Base-by-base conservation (phyloP, 2,329 filamentous ascomycete genomes). In the Hypomyces perniciosus region DNA sequence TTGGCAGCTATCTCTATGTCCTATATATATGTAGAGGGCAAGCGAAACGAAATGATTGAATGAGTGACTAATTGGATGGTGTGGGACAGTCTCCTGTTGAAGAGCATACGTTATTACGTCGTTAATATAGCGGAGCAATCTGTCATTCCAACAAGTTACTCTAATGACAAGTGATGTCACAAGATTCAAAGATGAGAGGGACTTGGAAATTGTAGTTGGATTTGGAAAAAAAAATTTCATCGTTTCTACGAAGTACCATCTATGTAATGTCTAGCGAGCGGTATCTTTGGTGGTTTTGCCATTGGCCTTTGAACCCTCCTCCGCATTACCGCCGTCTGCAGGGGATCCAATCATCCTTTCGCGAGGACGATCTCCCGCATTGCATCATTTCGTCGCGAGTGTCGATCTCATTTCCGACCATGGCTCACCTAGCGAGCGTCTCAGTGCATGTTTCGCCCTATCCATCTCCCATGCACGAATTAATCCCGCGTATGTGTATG, bases 241-340 rank as follows among this genome's bases (percentile, higher is more conserved):
- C 50, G 38, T 40, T 46, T 56, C 51, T 59, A 50, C 52, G 20
- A 20, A 20, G 20, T 20, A 20, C 20, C 20, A 20, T 20, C 20
- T 51, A 55, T 62, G 54, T 61, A 63, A 59, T 58, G 57, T 62
- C 62, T 68, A 69, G 67, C 67, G 67, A 69, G 67, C 65, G 67
- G 63, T 64, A 67, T 68, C 65, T 66, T 68, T 65, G 65, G 63
- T 67, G 50, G 56, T 45, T 66, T 66, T 63, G 65, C 62, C 67
- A 53, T 54, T 46, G 41, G 51, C 55, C 57, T 43, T 40, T 38
- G 12, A 57, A 55, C 53, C 59, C 49, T 52, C 46, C 53, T 9
- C 37, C 27, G 12, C 34, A 20, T 20, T 20, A 20, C 20, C 20
- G 20, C 20, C 20, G 20, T 20, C 20, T 20, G 20, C 20, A 20